Conservation (phyloP, 257 asterid species). For the Vinca minor region DNA sequence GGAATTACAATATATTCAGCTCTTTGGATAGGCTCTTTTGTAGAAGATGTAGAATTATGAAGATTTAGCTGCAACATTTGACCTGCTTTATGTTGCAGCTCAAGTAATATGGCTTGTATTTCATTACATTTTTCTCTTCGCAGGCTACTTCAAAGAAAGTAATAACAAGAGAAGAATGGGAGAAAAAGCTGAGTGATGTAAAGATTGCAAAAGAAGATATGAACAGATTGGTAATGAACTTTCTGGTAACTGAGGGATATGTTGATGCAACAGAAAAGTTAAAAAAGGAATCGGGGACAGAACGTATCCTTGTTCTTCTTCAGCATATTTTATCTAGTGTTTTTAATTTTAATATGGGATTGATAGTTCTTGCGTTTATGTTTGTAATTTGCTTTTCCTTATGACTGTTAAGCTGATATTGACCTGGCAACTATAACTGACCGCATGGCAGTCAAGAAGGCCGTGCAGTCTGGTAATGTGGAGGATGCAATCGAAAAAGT, state of each 20-base stretch:
- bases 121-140: neutral
- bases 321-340: conserved; percentile 3
- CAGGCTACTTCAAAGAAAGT: conserved; percentile 63
- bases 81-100: neutral
- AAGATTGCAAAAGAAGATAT: conserved; percentile 61
- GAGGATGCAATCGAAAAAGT: conserved; percentile 91
- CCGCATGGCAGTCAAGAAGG: conserved; percentile 89
- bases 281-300: conserved; percentile 72
- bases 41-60: neutral
- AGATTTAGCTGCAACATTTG: neutral
- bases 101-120: neutral
- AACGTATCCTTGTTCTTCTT: conserved; percentile 48
- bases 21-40: neutral
- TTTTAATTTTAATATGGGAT: neutral
- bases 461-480: conserved; percentile 76
- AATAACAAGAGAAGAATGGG: conserved; percentile 75
- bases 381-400: conserved; percentile 34
- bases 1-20: neutral
- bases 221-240: conserved; percentile 81
- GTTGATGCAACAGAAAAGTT: conserved; percentile 77
- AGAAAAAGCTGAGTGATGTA: conserved; percentile 49
- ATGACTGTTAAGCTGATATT: conserved; percentile 61
- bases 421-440: conserved; percentile 80
- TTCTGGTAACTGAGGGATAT: conserved; percentile 73
- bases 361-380: neutral